Evolutionary conservation across 1,139 yeast species (phyloP).

Genomic region (Candida tropicalis): DNA sequence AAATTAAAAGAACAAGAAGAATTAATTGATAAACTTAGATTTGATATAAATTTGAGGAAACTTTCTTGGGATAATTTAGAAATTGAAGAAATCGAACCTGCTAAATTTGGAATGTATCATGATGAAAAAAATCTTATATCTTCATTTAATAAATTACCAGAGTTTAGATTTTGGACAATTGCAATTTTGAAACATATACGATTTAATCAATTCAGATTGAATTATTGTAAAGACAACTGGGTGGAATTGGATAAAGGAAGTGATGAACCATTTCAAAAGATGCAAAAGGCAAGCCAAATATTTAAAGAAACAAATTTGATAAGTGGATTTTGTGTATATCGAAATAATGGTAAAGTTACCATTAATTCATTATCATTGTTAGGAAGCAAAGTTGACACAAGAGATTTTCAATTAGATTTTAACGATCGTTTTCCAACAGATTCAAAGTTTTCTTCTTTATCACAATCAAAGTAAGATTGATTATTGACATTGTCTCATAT

Average conservation of each 20-base stretch:
- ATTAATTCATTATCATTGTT: slow-evolving; percentile 9
- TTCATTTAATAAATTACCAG: slow-evolving; percentile 2
- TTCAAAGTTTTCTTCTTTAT: not conserved
- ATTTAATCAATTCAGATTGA: slow-evolving; percentile 11
- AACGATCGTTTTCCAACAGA: slow-evolving; percentile 12
- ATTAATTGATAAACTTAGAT: not conserved
- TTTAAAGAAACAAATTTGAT: slow-evolving; percentile 11
- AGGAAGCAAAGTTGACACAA: slow-evolving; percentile 7
- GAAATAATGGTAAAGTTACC: slow-evolving; percentile 9
- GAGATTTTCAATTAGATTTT: slow-evolving; percentile 4
- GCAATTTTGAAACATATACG: slow-evolving; percentile 11
- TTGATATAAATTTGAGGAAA: not conserved
- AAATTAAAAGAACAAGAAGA: not conserved
- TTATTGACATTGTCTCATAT: no score
- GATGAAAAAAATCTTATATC: slow-evolving; percentile 11
- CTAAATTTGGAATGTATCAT: slow-evolving; percentile 9
- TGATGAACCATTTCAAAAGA: slow-evolving; percentile 4
- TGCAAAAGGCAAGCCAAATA: slow-evolving; percentile 6
- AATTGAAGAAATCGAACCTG: slow-evolving; percentile 11
- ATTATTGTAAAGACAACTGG: slow-evolving; percentile 5
- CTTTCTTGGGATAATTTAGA: slow-evolving; percentile 4
- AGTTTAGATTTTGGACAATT: slow-evolving; percentile 7
- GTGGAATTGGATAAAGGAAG: slow-evolving; percentile 10
- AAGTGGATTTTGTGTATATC: slow-evolving; percentile 12
- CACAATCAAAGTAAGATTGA: no score